phyloP scores from a whole-genome alignment of 2,329 filamentous ascomycete genomes.

The Zasmidium cellare region DNA sequence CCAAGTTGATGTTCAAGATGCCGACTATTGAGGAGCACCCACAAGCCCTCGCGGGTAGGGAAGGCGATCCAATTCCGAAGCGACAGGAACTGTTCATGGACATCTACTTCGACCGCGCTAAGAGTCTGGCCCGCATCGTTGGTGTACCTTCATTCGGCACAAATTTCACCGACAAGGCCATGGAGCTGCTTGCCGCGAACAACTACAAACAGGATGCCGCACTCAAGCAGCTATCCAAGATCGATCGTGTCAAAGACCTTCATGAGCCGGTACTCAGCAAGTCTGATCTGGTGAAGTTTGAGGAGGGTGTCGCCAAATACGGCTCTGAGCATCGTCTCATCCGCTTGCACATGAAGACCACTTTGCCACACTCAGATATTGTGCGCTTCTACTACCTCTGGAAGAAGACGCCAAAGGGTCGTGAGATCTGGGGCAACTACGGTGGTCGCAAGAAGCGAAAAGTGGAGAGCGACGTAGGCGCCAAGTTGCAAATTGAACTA shows the following conservation, averaged over 20 bases:
- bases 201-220: slow-evolving; percentile 72
- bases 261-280: slow-evolving; percentile 81
- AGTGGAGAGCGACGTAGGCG: slow-evolving; percentile 57
- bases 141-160: slow-evolving; percentile 75
- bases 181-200: slow-evolving; percentile 70
- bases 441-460: slow-evolving; percentile 86
- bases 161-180: slow-evolving; percentile 82
- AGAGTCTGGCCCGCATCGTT: slow-evolving; percentile 63
- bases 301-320: slow-evolving; percentile 85
- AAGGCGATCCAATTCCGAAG: slow-evolving; percentile 7
- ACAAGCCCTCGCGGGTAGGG: slow-evolving; percentile 15
- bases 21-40: slow-evolving; percentile 27
- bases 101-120: slow-evolving; percentile 72
- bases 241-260: slow-evolving; percentile 68
- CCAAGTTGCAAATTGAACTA: slow-evolving; percentile 85
- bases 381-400: slow-evolving; percentile 96
- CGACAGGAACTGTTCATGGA: slow-evolving; percentile 62
- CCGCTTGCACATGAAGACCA: slow-evolving; percentile 78
- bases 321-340: slow-evolving; percentile 86
- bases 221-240: slow-evolving; percentile 66
- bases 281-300: slow-evolving; percentile 83
- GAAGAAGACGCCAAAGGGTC: slow-evolving; percentile 89
- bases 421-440: slow-evolving; percentile 86
- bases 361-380: slow-evolving; percentile 71
- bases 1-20: slow-evolving; percentile 76